Evolutionary conservation across 495 filamentous ascomycete genomes (phyloP), one percentile per base, ranked within the genome.

Genomic region (Xylaria telfairii): DNA sequence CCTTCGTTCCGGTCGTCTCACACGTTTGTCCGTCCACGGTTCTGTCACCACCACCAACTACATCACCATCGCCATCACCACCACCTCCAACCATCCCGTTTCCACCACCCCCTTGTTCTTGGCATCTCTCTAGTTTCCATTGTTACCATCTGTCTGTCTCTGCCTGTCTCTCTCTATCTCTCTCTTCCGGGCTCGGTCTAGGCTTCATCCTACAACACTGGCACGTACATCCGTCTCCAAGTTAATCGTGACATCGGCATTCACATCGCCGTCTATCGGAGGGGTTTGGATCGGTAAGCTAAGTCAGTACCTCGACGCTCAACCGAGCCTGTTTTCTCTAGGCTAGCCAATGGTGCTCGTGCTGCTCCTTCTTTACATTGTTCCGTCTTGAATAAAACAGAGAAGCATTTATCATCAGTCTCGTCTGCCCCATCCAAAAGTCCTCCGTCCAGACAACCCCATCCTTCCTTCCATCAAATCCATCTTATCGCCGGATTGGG

Each of bases 211-310:
- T n/a, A 24, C 39, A 46, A 30, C 7, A 17, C 26, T 46, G 61
- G 61, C 41, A 47, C 26, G 8, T 37, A 37, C 34, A 41, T 64
- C 32, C 61, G n/a, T 47, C 28, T 32, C 24, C 61, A 32, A 47
- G 17, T 37, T 32, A 19, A 9, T 34, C 56, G 30, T 59, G n/a
- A 32, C 51, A 54, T 54, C 51, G 26, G 51, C 32, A 59, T 59
- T 17, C 32, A 10, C 56, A 59, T 37, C 17, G 30, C 56, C 32
- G 56, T 59, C 56, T 21, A 37, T 59, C 56, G 56, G 56, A 59
- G 30, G 54, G 32, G 17, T 21, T 21, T 59, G 37, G 30, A 59
- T 37, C 28, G 30, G 30, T 59, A 37, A 34, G 30, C 56, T 37
- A 12, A 17, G n/a, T n/a, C n/a, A n/a, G n/a, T n/a, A n/a, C n/a